Base-by-base conservation (phyloP, 1,284 basidiomycete genomes). In the Sporisorium graminicola region DNA sequence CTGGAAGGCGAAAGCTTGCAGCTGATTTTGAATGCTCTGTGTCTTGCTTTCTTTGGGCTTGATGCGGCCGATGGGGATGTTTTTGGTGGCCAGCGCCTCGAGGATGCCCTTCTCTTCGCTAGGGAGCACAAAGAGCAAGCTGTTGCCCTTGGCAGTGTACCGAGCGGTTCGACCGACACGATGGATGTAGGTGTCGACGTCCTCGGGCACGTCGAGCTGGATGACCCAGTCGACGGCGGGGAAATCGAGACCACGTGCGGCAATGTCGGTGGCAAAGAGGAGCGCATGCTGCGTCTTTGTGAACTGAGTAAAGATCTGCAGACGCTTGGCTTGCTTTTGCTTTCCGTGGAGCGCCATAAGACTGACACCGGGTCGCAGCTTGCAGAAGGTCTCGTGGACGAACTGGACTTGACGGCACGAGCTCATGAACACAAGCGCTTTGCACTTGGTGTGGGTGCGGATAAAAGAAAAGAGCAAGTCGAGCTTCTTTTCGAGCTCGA, bases 151-250 rank as follows among this genome's bases (percentile, higher is more conserved):
- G 72, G 92, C 92, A 82, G 95, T 91, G 85, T 98, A 98, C 52
- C 96, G 89, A 40, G 96, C 97, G 10, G 96, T 99, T 58, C 96
- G 89, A 1, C 96, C 96, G 1, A 99, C 96, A 26, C 96, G 91
- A 86, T 99, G 96, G 52, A 99, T 94, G 86, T 99, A 99, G 13
- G 94, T 98, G 69, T 97, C 95, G n/a, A 92, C 93, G 83, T 98
- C 95, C 86, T 99, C 96, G 0, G 96, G 96, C 26, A 93, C 94
- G 86, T 99, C 96, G n/a, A 95, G 88, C 86, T 99, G 97, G 37
- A 99, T 86, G 13, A 99, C 96, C 96, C 97, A 99, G 86, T 98
- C 94, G 27, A 99, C 92, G 0, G 93, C 90, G 3, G 97, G 95
- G 86, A 99, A 99, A 87, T 99, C 97, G 65, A 99, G 89, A 14